Conservation (phyloP, 305 asterid species). For the Euphrasia arctica region DNA sequence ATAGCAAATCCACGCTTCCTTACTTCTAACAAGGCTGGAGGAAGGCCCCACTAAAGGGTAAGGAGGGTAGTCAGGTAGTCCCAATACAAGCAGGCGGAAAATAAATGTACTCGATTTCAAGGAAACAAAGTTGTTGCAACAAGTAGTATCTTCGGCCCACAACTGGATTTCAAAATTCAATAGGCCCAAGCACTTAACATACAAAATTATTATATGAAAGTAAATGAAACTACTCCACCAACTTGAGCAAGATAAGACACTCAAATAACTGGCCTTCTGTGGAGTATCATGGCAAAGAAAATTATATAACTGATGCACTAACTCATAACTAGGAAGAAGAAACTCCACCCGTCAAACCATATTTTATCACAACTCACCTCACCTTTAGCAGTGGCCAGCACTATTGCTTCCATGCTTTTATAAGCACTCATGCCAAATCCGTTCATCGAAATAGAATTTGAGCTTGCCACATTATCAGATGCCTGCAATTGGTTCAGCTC, state of each 20-base stretch:
- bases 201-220: slow-evolving; percentile 9
- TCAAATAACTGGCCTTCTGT: neutral
- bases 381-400: slow-evolving; percentile 77
- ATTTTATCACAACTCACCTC: slow-evolving; percentile 56
- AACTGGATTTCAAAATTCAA: slow-evolving; percentile 9
- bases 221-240: slow-evolving; percentile 2
- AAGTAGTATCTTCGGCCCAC: slow-evolving; percentile 9
- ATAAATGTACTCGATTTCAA: slow-evolving; percentile 6
- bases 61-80: no score
- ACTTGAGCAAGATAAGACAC: neutral
- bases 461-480: slow-evolving; percentile 58
- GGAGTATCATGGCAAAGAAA: slow-evolving; percentile 2
- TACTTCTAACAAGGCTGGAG: no score
- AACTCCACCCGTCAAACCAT: slow-evolving; percentile 16
- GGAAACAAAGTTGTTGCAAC: slow-evolving; percentile 14
- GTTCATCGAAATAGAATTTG: slow-evolving; percentile 58
- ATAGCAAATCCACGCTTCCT: no score
- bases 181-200: slow-evolving; percentile 1
- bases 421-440: slow-evolving; percentile 64
- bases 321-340: slow-evolving; percentile 17
- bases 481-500: slow-evolving; percentile 71
- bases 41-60: no score
- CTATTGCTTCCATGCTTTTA: slow-evolving; percentile 69
- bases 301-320: slow-evolving; percentile 14
- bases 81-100: no score